Evolutionary conservation across 1,139 yeast species (phyloP).

Genomic region (Lizanozyma gosingica): DNA sequence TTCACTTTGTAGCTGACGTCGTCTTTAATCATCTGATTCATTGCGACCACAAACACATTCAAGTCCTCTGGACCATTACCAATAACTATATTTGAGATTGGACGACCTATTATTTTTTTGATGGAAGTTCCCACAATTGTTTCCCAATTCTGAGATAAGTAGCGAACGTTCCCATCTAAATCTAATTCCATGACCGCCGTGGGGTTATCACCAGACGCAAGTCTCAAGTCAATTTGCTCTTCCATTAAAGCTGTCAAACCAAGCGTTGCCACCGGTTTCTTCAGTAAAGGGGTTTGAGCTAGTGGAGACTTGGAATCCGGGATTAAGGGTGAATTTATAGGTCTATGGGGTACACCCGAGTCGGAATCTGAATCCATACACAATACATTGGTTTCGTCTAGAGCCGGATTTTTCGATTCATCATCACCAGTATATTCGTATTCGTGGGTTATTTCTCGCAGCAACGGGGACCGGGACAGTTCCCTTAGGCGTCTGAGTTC

Average conservation of each 20-base stretch:
- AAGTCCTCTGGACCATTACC: constrained; percentile 59
- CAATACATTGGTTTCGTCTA: too few species aligned
- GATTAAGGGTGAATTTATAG: neutral
- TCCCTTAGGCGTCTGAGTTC: neutral
- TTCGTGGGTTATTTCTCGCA: neutral
- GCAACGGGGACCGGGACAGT: neutral
- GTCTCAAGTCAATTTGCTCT: constrained; percentile 37
- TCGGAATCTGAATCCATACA: too few species aligned
- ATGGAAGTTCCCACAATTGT: constrained; percentile 59
- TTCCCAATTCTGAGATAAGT: constrained; percentile 73
- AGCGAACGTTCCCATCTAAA: constrained; percentile 67
- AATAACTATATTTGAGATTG: constrained; percentile 55
- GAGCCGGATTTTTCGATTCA: too few species aligned
- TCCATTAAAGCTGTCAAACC: constrained; percentile 5
- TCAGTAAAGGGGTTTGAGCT: neutral
- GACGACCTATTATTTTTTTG: constrained; percentile 44
- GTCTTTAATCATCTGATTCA: constrained; percentile 60
- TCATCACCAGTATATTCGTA: too few species aligned
- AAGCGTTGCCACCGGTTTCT: neutral
- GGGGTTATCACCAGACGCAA: constrained; percentile 62
- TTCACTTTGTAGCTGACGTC: constrained; percentile 73
- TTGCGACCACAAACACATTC: constrained; percentile 61
- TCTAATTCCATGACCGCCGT: constrained; percentile 84
- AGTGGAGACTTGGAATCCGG: neutral
- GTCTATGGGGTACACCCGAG: neutral